These are phyloP conservation scores for Zoysia matrella DNA, from an alignment of 202 grass and related monocot genomes.

Conservation along the genomic window DNA sequence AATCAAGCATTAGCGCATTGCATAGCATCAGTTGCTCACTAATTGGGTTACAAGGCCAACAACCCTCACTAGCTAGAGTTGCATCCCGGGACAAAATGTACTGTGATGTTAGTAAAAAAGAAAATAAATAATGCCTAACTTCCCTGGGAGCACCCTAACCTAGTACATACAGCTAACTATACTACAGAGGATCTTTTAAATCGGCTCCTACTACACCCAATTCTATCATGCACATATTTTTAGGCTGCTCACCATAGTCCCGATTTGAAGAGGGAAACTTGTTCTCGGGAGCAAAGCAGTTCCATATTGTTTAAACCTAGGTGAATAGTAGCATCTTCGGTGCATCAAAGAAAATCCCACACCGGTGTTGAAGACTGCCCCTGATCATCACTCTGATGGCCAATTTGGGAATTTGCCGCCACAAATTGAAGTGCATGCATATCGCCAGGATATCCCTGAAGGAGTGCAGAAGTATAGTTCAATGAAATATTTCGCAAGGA, in stretches of 20 bases:
- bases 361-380: conserved; percentile 73
- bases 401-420: conserved; percentile 53
- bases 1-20: too few species aligned
- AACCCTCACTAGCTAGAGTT: neutral
- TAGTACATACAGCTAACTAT: conserved; percentile 19
- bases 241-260: neutral
- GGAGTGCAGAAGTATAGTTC: neutral
- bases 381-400: conserved; percentile 62
- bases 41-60: neutral
- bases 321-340: neutral
- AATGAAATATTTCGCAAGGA: conserved; percentile 11
- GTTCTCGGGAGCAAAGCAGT: neutral
- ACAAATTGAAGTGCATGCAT: conserved; percentile 75
- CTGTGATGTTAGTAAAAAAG: neutral
- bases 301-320: neutral
- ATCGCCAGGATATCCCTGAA: conserved; percentile 74
- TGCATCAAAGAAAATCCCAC: conserved; percentile 84
- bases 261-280: neutral
- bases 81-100: neutral
- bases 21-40: neutral
- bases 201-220: neutral
- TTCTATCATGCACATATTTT: neutral
- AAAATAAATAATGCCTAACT: neutral
- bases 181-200: conserved; percentile 4
- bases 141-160: conserved; percentile 4